A percentile compares a stretch with the other conserved stretches of the same genome.
Evolutionary conservation across 2,329 filamentous ascomycete genomes (phyloP).

Genomic region (Paecilomyces variotii): DNA sequence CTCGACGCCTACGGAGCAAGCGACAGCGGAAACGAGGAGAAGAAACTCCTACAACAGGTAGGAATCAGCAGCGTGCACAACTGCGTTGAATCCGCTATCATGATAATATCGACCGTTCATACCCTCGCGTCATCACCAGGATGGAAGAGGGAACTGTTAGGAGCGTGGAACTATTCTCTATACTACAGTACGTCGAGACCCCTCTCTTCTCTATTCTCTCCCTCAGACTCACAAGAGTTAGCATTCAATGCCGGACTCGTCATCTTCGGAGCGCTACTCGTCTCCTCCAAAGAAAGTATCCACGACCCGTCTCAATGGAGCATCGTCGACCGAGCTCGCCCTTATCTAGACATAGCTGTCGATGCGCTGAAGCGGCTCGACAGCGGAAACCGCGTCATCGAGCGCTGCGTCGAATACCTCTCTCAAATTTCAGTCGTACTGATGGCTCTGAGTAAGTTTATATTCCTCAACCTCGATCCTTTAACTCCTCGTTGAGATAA

Average conservation of each 20-base stretch:
- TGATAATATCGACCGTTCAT: conserved; percentile 18
- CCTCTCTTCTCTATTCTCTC: neutral
- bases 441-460: conserved; percentile 5
- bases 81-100: conserved; percentile 24
- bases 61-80: conserved; percentile 25
- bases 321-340: conserved; percentile 5
- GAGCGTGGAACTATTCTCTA: conserved; percentile 25
- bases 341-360: conserved; percentile 14
- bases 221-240: conserved; percentile 4
- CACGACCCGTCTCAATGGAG: conserved; percentile 4
- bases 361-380: conserved; percentile 18
- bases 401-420: conserved; percentile 21
- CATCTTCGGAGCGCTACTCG: conserved; percentile 20
- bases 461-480: neutral
- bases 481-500: too few relatives aligned
- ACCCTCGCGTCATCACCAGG: conserved; percentile 10
- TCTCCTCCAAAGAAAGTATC: conserved; percentile 7
- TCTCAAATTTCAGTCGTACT: neutral
- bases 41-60: conserved; percentile 21
- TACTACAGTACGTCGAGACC: conserved; percentile 22
- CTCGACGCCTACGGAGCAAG: conserved; percentile 16
- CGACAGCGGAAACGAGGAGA: conserved; percentile 9
- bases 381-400: conserved; percentile 20
- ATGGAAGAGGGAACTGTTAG: conserved; percentile 16
- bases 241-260: conserved; percentile 28